Conservation (phyloP, 192 early-diverging fungal genomes). For the Linnemannia hyalina region DNA sequence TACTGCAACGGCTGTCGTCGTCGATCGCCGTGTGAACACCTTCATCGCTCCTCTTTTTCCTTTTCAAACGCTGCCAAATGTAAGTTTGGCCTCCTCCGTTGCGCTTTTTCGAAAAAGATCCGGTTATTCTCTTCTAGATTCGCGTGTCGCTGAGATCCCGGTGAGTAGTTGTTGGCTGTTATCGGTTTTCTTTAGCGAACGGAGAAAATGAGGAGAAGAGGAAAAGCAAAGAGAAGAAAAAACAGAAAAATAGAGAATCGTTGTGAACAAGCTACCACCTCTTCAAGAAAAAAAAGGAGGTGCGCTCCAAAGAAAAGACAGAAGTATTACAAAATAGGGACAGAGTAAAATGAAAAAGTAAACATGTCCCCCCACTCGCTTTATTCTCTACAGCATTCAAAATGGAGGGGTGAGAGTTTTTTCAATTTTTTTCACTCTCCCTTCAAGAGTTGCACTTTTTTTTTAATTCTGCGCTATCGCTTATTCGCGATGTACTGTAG, state of each 20-base stretch:
- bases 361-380: background rate
- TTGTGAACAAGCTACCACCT: background rate
- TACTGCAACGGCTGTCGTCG: background rate
- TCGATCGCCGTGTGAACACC: background rate
- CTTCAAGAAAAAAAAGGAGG: background rate
- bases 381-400: background rate
- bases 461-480: too few species aligned
- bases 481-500: too few species aligned
- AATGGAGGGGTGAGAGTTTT: constrained; percentile 2
- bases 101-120: too few species aligned
- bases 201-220: background rate
- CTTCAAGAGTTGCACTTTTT: too few species aligned
- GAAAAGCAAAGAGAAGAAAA: background rate
- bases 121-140: too few species aligned
- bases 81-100: too few species aligned
- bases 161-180: too few species aligned
- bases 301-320: background rate
- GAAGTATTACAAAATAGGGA: background rate
- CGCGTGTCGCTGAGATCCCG: too few species aligned
- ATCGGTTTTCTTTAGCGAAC: too few species aligned
- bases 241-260: background rate
- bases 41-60: background rate
- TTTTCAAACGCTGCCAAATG: background rate
- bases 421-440: background rate
- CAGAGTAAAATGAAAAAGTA: background rate